Base-by-base conservation (phyloP, 345 rosid genomes). In the Reutealis trisperma region DNA sequence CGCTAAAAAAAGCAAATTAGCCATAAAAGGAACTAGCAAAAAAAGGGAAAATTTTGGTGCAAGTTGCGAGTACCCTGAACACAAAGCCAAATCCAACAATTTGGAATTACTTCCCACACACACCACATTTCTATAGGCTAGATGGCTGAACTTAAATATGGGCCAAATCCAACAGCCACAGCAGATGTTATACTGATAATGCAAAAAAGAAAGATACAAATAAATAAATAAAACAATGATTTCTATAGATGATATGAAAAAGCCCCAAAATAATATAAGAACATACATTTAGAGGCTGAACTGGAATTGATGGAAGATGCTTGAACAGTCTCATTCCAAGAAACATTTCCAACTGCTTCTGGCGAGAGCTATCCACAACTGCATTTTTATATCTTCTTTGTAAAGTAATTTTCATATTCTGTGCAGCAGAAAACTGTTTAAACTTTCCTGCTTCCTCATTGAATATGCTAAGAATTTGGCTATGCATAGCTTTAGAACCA, bases 401-500 rank as follows among this genome's bases (percentile, higher is more conserved):
- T 73, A 96, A 58, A 8, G 96, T 93, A 75, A 96, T 93, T 85
- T 88, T 92, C 90, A 96, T 41, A 84, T 96, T 96, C 83, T 96
- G 97, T 61, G 97, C 98, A 12, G 87, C 97, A 72, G 99, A 89
- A 69, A 92, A 92, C 88, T 93, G 97, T 82, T 92, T 92, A 78
- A 86, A 92, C 63, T 91, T 92, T 76, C 93, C 98, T 24, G 93
- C 84, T 86, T 96, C 99, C 81, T 96, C 99, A 77, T 85, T 92
- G 86, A 96, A 96, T 80, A 96, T 96, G 83, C 81, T 91, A 57
- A 96, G 97, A 84, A 96, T 89, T 85, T 96, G 99, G 87, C 97
- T 92, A 82, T 96, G 99, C 98, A 96, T 96, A 52, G 97, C 99
- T 89, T 96, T 92, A 22, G 99, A 96, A 64, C 99, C 98, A 67